phyloP scores from a whole-genome alignment of 257 asterid genomes.

The Petunia secreta region DNA sequence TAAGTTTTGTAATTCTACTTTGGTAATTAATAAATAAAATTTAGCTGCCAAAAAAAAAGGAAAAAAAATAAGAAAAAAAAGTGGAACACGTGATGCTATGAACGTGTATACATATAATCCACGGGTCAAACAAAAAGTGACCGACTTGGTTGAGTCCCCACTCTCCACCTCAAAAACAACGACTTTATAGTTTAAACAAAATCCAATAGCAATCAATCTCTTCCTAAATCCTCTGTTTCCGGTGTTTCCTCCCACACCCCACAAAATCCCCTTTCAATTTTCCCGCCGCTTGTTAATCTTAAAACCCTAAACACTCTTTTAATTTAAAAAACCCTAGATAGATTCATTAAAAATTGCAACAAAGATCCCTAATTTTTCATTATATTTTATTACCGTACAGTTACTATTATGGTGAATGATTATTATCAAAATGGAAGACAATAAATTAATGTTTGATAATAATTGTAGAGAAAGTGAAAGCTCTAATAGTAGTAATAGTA shows the following conservation, averaged over 20 bases:
- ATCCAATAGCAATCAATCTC: not conserved
- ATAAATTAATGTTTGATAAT: slow-evolving; percentile 51
- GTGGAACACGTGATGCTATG: no score
- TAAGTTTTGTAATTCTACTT: no score
- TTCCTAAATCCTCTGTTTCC: slow-evolving; percentile 22
- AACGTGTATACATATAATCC: no score
- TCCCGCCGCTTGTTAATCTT: not conserved
- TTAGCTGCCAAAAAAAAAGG: no score
- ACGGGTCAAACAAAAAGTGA: no score
- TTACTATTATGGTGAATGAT: slow-evolving; percentile 52
- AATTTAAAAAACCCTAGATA: not conserved
- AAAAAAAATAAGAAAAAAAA: no score
- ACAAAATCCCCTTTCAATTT: not conserved
- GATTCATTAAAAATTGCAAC: slow-evolving; percentile 14
- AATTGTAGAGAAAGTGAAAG: slow-evolving; percentile 47
- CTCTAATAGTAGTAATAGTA: slow-evolving; percentile 62
- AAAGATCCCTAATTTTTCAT: slow-evolving; percentile 19
- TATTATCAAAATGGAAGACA: slow-evolving; percentile 70
- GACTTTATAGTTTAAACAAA: not conserved
- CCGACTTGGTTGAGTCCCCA: not conserved
- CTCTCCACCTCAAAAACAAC: slow-evolving; percentile 20
- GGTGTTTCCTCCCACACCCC: slow-evolving; percentile 22
- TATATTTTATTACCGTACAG: slow-evolving; percentile 21
- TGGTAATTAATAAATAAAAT: no score
- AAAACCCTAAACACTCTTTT: not conserved